Percentiles rank a stretch among this genome's conserved stretches.
These are phyloP conservation scores for Heimioporus sp. DNA, from an alignment of 768 basidiomycete genomes.

Conservation along the genomic window DNA sequence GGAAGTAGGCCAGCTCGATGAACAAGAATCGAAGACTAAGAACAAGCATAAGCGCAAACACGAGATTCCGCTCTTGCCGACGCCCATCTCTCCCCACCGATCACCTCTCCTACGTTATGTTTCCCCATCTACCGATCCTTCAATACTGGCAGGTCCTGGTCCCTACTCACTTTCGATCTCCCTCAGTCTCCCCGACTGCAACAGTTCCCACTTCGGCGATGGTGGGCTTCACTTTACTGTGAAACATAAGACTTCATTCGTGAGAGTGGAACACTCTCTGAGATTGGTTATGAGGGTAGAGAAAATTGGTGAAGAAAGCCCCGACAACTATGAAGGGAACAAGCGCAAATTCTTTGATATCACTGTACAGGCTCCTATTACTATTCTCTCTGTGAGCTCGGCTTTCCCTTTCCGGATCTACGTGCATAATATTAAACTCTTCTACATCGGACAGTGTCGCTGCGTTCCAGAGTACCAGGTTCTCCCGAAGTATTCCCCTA, in stretches of 20 bases:
- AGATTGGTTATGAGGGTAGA: slow-evolving; percentile 84
- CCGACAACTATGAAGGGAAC: slow-evolving; percentile 53
- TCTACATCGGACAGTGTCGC: slow-evolving; percentile 54
- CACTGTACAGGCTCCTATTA: slow-evolving; percentile 81
- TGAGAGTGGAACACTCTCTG: slow-evolving; percentile 71
- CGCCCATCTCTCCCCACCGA: slow-evolving; percentile 28
- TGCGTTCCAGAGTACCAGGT: slow-evolving; percentile 78
- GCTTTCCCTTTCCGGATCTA: background rate
- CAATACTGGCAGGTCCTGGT: slow-evolving; percentile 24
- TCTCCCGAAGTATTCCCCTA: slow-evolving; percentile 71
- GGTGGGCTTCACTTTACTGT: slow-evolving; percentile 68
- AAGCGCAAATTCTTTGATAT: slow-evolving; percentile 85
- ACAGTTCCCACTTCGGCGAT: background rate
- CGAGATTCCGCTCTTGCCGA: slow-evolving; percentile 26
- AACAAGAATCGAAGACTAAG: slow-evolving; percentile 8
- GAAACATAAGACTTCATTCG: slow-evolving; percentile 61
- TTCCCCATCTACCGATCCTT: slow-evolving; percentile 16
- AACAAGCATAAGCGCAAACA: slow-evolving; percentile 10
- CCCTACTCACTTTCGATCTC: slow-evolving; percentile 18
- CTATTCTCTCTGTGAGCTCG: slow-evolving; percentile 78
- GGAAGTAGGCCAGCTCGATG: slow-evolving; percentile 1
- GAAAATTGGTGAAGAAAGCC: slow-evolving; percentile 63
- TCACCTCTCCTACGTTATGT: slow-evolving; percentile 24
- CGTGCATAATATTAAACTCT: background rate
- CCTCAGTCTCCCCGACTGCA: slow-evolving; percentile 20